These are phyloP conservation scores for Xylariaceae sp. DNA, from an alignment of 2,329 filamentous ascomycete species.

Conservation along the genomic window DNA sequence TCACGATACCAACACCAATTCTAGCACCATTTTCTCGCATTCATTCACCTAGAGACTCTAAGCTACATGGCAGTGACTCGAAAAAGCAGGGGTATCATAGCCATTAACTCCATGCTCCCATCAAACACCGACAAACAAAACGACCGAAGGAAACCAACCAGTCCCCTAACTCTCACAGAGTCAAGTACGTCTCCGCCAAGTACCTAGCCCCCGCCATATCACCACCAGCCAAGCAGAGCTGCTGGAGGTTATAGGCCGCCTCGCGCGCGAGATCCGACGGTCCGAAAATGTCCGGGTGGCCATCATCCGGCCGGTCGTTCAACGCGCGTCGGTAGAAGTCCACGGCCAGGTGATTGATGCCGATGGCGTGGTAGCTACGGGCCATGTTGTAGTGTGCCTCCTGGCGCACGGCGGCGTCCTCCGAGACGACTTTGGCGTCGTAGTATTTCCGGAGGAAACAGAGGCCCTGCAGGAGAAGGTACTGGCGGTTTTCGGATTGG, in stretches of 20 bases:
- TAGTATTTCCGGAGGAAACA: conserved; percentile 75
- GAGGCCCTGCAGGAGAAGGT: conserved; percentile 78
- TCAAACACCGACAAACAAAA: background rate
- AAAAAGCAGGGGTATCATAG: conserved; percentile 7
- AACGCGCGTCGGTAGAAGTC: conserved; percentile 58
- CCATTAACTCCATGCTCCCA: background rate
- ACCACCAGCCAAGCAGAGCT: conserved; percentile 30
- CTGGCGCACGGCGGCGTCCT: conserved; percentile 46
- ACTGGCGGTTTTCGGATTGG: conserved; percentile 84
- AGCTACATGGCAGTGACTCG: background rate
- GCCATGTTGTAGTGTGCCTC: conserved; percentile 81
- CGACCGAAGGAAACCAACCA: background rate
- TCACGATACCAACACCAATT: background rate
- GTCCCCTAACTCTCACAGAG: conserved; percentile 13
- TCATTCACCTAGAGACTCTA: background rate
- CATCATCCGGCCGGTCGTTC: conserved; percentile 32
- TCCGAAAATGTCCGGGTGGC: conserved; percentile 18
- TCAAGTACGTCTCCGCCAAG: conserved; percentile 25
- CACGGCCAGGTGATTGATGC: conserved; percentile 66
- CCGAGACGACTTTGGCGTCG: conserved; percentile 44
- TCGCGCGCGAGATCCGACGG: conserved; percentile 26
- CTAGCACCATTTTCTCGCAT: background rate
- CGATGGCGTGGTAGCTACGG: conserved; percentile 69
- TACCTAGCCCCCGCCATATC: conserved; percentile 24
- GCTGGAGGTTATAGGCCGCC: conserved; percentile 31